Evolutionary conservation across 164 flowering plant genomes (phyloP).

Genomic region (Protea cynaroides): DNA sequence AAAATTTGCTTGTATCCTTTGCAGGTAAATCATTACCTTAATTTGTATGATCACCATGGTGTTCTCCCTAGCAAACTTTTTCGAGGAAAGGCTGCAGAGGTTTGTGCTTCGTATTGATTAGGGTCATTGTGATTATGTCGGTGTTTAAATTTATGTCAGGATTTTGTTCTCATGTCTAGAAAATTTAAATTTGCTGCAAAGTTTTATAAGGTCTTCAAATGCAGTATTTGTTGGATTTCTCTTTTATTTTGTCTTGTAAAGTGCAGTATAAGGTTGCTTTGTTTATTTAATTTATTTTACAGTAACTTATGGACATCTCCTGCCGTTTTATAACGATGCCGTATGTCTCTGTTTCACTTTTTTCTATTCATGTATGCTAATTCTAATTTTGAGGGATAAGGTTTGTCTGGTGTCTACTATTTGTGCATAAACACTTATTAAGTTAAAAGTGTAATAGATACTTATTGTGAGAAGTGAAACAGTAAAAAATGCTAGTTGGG

Average conservation of each 20-base stretch:
- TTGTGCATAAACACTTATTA: no score
- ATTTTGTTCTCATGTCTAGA: background rate
- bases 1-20: slow-evolving; percentile 10
- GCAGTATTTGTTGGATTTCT: background rate
- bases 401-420: no score
- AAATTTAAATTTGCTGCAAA: background rate
- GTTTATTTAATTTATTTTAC: background rate
- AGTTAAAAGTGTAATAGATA: no score
- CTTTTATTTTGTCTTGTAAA: background rate
- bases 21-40: slow-evolving; percentile 75
- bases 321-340: no score
- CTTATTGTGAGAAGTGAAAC: no score
- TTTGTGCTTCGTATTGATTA: slow-evolving; percentile 18
- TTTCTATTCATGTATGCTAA: no score
- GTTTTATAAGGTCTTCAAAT: background rate
- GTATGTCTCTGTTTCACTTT: no score
- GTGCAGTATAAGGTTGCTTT: background rate
- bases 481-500: no score
- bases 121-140: background rate
- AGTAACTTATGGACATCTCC: no score
- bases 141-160: background rate
- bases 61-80: slow-evolving; percentile 70
- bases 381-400: no score
- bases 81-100: slow-evolving; percentile 66
- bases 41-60: slow-evolving; percentile 51